Percentiles rank a stretch among this genome's conserved stretches.
Conservation (phyloP, 495 filamentous ascomycete genomes). For the Amphirosellinia nigrospora region DNA sequence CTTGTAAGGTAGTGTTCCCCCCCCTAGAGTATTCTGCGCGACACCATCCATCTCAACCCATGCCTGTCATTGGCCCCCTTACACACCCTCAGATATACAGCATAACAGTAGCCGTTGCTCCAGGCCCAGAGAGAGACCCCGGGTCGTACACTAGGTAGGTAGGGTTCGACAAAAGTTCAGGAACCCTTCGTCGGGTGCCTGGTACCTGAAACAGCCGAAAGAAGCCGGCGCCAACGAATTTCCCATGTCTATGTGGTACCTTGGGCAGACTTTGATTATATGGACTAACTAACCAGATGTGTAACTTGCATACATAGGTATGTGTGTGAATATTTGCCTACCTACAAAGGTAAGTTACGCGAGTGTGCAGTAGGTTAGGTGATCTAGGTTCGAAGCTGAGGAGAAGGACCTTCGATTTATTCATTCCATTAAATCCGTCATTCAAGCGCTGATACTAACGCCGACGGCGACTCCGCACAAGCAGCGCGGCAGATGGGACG, state of each 20-base stretch:
- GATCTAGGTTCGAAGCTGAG: neutral
- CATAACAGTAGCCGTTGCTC: constrained; percentile 4
- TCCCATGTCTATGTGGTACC: neutral
- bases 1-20: constrained; percentile 2
- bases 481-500: neutral
- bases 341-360: neutral
- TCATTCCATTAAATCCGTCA: neutral
- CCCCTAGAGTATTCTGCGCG: neutral
- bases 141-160: neutral
- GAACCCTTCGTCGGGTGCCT: neutral
- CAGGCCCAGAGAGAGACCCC: neutral
- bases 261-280: too few species aligned
- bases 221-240: neutral
- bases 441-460: neutral
- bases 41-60: neutral
- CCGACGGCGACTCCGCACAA: neutral
- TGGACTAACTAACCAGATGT: neutral
- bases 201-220: constrained; percentile 17
- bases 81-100: neutral
- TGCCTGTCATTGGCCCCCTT: neutral
- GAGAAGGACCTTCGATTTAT: neutral
- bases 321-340: neutral
- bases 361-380: neutral
- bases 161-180: constrained; percentile 1
- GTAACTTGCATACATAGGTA: neutral